These are phyloP conservation scores for Suillus weaverae DNA, from an alignment of 768 basidiomycete species.

Conservation along the genomic window DNA sequence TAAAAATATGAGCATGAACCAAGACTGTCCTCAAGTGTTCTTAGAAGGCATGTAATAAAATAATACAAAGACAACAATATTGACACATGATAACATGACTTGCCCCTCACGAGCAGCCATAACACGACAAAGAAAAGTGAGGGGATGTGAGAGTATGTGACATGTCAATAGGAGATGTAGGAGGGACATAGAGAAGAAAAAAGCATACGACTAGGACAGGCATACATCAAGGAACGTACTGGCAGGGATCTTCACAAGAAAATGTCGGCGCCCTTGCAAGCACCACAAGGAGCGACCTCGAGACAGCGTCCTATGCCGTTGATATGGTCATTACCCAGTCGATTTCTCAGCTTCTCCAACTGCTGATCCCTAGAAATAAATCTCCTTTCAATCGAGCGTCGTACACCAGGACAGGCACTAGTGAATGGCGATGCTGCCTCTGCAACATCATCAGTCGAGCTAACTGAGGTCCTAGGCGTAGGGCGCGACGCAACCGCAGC, in stretches of 20 bases:
- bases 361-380: conserved; percentile 69
- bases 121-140: conserved; percentile 7
- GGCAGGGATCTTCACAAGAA: conserved; percentile 25
- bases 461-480: conserved; percentile 19
- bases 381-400: conserved; percentile 25
- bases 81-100: conserved; percentile 25
- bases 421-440: conserved; percentile 14
- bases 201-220: conserved; percentile 23
- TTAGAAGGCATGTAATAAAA: conserved; percentile 20
- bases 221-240: conserved; percentile 11
- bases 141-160: conserved; percentile 21
- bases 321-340: conserved; percentile 44
- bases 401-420: conserved; percentile 12
- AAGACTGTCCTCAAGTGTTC: conserved; percentile 23
- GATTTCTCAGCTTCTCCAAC: conserved; percentile 57
- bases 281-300: conserved; percentile 29
- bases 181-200: conserved; percentile 6
- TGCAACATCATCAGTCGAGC: conserved; percentile 10
- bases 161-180: conserved; percentile 13
- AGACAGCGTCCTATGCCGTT: conserved; percentile 20
- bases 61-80: conserved; percentile 32
- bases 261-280: conserved; percentile 24
- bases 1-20: conserved; percentile 27
- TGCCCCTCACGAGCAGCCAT: conserved; percentile 14
- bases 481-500: conserved; percentile 27